phyloP scores from a whole-genome alignment of 768 basidiomycete species.

The Lanmaoa pseudosensibilis region DNA sequence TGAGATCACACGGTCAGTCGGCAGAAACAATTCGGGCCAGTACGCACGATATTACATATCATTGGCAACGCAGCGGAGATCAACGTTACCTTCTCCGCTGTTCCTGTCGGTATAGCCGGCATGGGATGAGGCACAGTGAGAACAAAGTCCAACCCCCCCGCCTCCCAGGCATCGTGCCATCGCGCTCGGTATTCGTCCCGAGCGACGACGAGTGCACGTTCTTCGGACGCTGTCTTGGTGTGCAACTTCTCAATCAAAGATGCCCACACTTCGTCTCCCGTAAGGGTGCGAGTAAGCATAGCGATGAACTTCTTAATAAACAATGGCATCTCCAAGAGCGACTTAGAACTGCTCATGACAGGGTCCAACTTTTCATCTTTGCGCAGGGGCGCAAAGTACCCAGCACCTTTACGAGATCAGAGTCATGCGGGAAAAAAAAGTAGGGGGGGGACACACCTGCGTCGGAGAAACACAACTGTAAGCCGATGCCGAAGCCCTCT shows the following conservation, averaged over 20 bases:
- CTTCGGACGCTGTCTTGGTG: conserved; percentile 28
- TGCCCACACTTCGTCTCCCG: conserved; percentile 28
- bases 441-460: conserved; percentile 39
- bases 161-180: conserved; percentile 42
- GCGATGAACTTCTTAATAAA: conserved; percentile 47
- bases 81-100: conserved; percentile 36
- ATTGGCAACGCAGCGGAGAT: conserved; percentile 35
- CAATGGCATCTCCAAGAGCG: conserved; percentile 28
- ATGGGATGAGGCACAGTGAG: conserved; percentile 40
- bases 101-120: conserved; percentile 39
- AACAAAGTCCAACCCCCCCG: conserved; percentile 42
- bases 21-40: neutral
- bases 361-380: conserved; percentile 38
- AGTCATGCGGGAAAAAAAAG: neutral
- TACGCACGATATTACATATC: conserved; percentile 47
- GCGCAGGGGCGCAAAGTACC: conserved; percentile 37
- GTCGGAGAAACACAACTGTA: conserved; percentile 57
- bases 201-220: conserved; percentile 29
- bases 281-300: conserved; percentile 34
- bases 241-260: conserved; percentile 38
- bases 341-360: conserved; percentile 25
- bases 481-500: conserved; percentile 51
- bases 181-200: conserved; percentile 24
- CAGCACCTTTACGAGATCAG: conserved; percentile 38
- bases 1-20: neutral